phyloP scores from a whole-genome alignment of 2,329 filamentous ascomycete genomes.

The Nectriaceae sp. region DNA sequence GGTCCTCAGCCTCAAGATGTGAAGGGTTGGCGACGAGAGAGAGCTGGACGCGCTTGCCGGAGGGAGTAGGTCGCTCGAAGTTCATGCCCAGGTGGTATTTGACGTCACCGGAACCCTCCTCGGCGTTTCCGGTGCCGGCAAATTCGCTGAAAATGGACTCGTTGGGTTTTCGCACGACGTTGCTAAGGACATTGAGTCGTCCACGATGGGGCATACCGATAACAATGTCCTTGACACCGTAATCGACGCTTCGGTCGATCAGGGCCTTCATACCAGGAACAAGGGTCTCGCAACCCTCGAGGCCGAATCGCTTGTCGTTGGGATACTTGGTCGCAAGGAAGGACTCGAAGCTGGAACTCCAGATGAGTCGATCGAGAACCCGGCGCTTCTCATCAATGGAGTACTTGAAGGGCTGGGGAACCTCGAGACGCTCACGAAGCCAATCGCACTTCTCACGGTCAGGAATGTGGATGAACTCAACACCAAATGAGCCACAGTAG shows the following conservation, averaged over 20 bases:
- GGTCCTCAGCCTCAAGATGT: slow-evolving; percentile 96
- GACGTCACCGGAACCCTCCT: slow-evolving; percentile 96
- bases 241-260: slow-evolving; percentile 97
- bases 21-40: slow-evolving; percentile 98
- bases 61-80: slow-evolving; percentile 97
- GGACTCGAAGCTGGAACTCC: slow-evolving; percentile 95
- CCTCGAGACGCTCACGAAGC: slow-evolving; percentile 92
- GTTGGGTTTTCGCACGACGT: slow-evolving; percentile 98
- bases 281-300: slow-evolving; percentile 94
- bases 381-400: slow-evolving; percentile 97
- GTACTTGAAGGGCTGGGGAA: slow-evolving; percentile 94
- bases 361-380: slow-evolving; percentile 95
- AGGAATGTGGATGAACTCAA: slow-evolving; percentile 99
- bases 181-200: slow-evolving; percentile 95
- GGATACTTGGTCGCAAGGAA: slow-evolving; percentile 98
- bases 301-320: slow-evolving; percentile 98
- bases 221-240: slow-evolving; percentile 97
- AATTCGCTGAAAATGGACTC: slow-evolving; percentile 99
- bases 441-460: slow-evolving; percentile 98
- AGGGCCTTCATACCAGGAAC: slow-evolving; percentile 99
- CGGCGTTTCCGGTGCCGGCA: slow-evolving; percentile 80
- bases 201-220: slow-evolving; percentile 99
- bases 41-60: slow-evolving; percentile 98
- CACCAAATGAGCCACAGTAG: slow-evolving; percentile 96
- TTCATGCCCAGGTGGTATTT: slow-evolving; percentile 99